These are phyloP conservation scores for Linnemannia zychae DNA, from an alignment of 192 early-diverging fungal species.

Conservation along the genomic window DNA sequence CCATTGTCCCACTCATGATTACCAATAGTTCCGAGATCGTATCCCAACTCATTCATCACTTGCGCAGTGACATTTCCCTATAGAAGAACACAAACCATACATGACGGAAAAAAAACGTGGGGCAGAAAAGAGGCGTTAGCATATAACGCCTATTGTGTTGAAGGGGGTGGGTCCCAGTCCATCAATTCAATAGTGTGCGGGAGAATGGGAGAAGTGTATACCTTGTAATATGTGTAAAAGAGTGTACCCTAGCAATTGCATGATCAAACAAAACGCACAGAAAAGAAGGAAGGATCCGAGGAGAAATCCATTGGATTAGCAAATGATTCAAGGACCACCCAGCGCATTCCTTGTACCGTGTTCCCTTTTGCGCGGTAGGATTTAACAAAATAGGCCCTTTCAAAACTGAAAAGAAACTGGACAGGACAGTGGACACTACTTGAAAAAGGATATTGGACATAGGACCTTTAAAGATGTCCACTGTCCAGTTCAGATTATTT, in stretches of 20 bases:
- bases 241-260: conserved; percentile 65
- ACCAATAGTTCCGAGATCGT: conserved; percentile 69
- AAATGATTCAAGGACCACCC: conserved; percentile 11
- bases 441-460: too few species aligned
- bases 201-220: neutral
- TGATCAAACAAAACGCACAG: neutral
- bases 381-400: neutral
- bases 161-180: neutral
- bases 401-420: too few species aligned
- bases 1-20: conserved; percentile 88
- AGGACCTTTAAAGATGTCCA: too few species aligned
- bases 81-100: neutral
- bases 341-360: conserved; percentile 4
- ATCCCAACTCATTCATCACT: conserved; percentile 75
- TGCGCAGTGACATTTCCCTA: conserved; percentile 66
- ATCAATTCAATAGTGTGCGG: neutral
- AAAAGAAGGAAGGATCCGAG: neutral
- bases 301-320: conserved; percentile 8
- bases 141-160: neutral
- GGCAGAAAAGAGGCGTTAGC: neutral
- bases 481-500: too few species aligned
- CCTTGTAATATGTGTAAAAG: conserved; percentile 76
- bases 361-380: neutral
- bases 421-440: too few species aligned
- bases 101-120: neutral